phyloP scores from a whole-genome alignment of 2,329 filamentous ascomycete genomes.

The Nemania sp. region DNA sequence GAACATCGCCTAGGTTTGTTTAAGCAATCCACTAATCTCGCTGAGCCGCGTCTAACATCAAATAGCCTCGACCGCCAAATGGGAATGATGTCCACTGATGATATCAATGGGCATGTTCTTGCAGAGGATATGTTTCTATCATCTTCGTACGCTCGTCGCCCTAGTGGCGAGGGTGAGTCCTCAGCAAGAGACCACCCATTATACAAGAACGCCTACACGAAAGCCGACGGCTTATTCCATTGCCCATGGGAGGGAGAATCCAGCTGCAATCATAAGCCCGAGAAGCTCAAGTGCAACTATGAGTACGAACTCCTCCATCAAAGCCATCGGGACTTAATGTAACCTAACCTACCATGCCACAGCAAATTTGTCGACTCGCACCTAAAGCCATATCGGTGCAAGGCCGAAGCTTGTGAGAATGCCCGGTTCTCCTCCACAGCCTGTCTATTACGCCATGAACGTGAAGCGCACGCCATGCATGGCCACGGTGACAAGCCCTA shows the following conservation, averaged over 20 bases:
- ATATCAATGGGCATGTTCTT: conserved; percentile 43
- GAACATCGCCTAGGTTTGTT: conserved; percentile 59
- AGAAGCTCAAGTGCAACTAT: conserved; percentile 98
- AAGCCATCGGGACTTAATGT: background rate
- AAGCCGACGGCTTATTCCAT: conserved; percentile 82
- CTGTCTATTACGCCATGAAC: conserved; percentile 90
- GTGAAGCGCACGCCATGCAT: conserved; percentile 94
- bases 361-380: conserved; percentile 98
- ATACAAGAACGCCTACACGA: conserved; percentile 68
- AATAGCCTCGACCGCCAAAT: conserved; percentile 46
- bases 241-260: conserved; percentile 79
- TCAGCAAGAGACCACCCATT: conserved; percentile 66
- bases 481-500: conserved; percentile 92
- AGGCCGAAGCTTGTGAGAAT: conserved; percentile 79
- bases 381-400: conserved; percentile 94
- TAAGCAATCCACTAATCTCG: conserved; percentile 24
- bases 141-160: conserved; percentile 51
- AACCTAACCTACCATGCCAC: conserved; percentile 28
- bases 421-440: conserved; percentile 93
- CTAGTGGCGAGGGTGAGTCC: conserved; percentile 56
- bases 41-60: conserved; percentile 38
- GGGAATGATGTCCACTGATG: conserved; percentile 44
- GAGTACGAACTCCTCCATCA: conserved; percentile 66
- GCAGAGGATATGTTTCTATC: conserved; percentile 45
- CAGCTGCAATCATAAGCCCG: conserved; percentile 84